A percentile compares a stretch with the other conserved stretches of the same genome.
phyloP scores from a whole-genome alignment of 75 land plant genomes.

The Pinus tabuliformis region DNA sequence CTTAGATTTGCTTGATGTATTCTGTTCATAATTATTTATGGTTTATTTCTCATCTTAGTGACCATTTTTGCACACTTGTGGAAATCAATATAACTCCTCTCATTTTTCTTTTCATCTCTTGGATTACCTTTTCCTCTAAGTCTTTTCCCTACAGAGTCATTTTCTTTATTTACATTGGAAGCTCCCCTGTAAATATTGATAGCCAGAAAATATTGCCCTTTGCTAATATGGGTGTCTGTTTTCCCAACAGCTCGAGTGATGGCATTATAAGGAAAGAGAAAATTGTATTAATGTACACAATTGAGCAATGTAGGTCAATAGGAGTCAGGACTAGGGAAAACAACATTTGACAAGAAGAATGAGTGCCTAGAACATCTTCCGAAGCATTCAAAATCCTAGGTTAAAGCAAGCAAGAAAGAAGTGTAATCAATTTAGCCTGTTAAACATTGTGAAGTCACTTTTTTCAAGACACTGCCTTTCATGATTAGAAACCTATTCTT shows the following conservation, averaged over 20 bases:
- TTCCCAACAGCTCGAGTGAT: not conserved
- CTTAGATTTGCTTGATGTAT: too few species aligned
- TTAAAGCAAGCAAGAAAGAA: too few species aligned
- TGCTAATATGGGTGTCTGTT: not conserved
- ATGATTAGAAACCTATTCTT: not conserved
- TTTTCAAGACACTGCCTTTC: not conserved
- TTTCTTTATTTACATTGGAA: not conserved
- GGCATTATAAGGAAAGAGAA: not conserved
- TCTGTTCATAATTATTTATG: too few species aligned
- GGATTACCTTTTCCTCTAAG: not conserved
- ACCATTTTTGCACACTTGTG: not conserved
- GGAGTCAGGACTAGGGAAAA: too few species aligned
- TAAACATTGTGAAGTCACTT: not conserved
- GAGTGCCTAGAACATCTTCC: too few species aligned
- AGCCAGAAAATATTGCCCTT: not conserved
- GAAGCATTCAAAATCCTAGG: too few species aligned
- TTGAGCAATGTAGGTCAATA: too few species aligned
- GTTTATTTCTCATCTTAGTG: not conserved
- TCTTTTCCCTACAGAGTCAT: not conserved
- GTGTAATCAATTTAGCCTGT: not conserved
- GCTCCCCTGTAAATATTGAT: not conserved
- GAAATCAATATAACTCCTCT: not conserved
- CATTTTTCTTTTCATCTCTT: not conserved
- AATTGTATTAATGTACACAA: too few species aligned
- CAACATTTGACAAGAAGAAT: too few species aligned